Evolutionary conservation across 2,329 filamentous ascomycete genomes (phyloP).

Genomic region (Pestalotiopsis sp.): DNA sequence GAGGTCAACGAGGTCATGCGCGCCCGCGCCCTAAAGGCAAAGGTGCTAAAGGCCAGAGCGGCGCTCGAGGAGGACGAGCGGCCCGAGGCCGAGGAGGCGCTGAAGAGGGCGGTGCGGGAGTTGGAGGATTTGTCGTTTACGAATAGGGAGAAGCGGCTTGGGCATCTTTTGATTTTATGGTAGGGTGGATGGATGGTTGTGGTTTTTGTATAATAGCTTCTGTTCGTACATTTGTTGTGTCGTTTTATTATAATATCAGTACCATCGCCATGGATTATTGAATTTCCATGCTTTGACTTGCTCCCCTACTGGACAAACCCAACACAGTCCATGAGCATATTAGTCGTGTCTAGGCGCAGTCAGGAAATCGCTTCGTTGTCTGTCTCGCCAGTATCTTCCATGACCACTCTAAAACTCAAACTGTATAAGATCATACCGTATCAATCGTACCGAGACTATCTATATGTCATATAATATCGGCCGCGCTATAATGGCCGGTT

Average conservation of each 20-base stretch:
- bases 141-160: neutral
- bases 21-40: neutral
- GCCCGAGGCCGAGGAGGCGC: neutral
- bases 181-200: neutral
- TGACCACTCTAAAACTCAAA: too few relatives aligned
- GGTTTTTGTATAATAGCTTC: neutral
- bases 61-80: neutral
- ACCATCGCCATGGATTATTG: neutral
- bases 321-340: too few relatives aligned
- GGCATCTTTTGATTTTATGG: slow-evolving; percentile 1
- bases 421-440: too few relatives aligned
- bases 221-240: neutral
- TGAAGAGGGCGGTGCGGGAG: neutral
- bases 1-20: neutral
- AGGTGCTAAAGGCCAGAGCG: neutral
- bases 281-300: neutral
- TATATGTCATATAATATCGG: neutral
- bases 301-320: too few relatives aligned
- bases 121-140: neutral
- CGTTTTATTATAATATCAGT: neutral
- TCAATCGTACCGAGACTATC: neutral
- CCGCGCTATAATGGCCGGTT: neutral
- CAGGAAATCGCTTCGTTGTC: too few relatives aligned
- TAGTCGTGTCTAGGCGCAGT: too few relatives aligned
- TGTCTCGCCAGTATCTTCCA: too few relatives aligned